A percentile compares a stretch with the other conserved stretches of the same genome.
Conservation (phyloP, 179 eudicot species). For the Silene coronaria region DNA sequence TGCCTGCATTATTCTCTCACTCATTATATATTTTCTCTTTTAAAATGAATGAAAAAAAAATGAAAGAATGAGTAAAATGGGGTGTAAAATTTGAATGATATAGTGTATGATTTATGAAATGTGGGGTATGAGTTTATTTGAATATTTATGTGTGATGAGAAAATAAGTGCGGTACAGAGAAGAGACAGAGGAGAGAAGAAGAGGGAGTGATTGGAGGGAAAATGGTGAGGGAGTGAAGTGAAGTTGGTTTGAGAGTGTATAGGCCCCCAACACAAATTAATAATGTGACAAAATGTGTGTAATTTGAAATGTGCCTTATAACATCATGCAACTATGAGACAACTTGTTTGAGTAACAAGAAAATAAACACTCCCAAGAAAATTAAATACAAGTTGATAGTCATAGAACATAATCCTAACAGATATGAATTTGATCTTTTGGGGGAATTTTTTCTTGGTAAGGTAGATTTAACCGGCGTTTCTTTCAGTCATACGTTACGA, state of each 20-base stretch:
- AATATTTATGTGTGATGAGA: background rate
- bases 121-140: background rate
- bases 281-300: background rate
- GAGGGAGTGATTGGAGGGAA: conserved; percentile 1
- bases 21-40: background rate
- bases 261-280: background rate
- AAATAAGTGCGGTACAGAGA: conserved; percentile 18
- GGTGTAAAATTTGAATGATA: background rate
- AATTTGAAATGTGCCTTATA: background rate
- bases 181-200: background rate
- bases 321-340: background rate
- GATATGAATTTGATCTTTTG: too few relatives aligned
- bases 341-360: background rate
- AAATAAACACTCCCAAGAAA: too few relatives aligned
- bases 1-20: conserved; percentile 3
- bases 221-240: background rate
- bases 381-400: too few relatives aligned
- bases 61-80: background rate
- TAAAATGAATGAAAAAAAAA: background rate
- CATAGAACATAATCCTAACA: too few relatives aligned
- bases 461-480: too few relatives aligned
- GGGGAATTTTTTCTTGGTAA: too few relatives aligned
- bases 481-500: too few relatives aligned
- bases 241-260: background rate
- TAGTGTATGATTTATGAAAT: background rate